Conservation (phyloP, 192 early-diverging fungal genomes). For the Rhizoclosmatium sp. region DNA sequence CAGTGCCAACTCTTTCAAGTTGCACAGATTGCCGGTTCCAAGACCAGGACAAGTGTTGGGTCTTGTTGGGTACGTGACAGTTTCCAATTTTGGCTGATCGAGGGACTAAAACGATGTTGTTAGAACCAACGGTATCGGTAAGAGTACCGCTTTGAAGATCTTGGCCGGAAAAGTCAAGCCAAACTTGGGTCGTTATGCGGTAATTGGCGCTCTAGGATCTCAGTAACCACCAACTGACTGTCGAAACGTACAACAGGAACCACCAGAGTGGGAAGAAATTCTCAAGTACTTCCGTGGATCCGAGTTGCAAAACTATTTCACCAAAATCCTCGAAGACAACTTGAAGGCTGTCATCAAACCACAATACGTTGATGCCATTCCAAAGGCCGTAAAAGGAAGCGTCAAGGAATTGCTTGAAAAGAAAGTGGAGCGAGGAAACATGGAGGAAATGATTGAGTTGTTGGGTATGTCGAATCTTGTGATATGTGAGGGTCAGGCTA, state of each 20-base stretch:
- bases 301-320: conserved; percentile 99
- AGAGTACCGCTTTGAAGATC: conserved; percentile 94
- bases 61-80: conserved; percentile 73
- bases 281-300: conserved; percentile 95
- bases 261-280: conserved; percentile 97
- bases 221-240: neutral
- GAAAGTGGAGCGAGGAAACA: conserved; percentile 79
- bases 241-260: conserved; percentile 49
- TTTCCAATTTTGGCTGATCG: neutral
- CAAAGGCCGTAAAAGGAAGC: conserved; percentile 78
- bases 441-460: conserved; percentile 73
- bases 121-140: conserved; percentile 88
- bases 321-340: conserved; percentile 96
- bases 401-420: conserved; percentile 77
- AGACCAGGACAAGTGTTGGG: conserved; percentile 97
- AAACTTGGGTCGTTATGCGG: conserved; percentile 86
- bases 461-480: conserved; percentile 55
- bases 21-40: conserved; percentile 94
- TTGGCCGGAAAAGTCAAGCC: conserved; percentile 94
- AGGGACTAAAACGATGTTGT: neutral
- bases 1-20: conserved; percentile 96
- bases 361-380: conserved; percentile 93
- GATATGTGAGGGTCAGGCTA: neutral
- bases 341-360: conserved; percentile 94
- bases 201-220: conserved; percentile 12